Percentiles rank a stretch among this genome's conserved stretches.
phyloP scores from a whole-genome alignment of 2,329 filamentous ascomycete species.

The Colletotrichum orbiculare region DNA sequence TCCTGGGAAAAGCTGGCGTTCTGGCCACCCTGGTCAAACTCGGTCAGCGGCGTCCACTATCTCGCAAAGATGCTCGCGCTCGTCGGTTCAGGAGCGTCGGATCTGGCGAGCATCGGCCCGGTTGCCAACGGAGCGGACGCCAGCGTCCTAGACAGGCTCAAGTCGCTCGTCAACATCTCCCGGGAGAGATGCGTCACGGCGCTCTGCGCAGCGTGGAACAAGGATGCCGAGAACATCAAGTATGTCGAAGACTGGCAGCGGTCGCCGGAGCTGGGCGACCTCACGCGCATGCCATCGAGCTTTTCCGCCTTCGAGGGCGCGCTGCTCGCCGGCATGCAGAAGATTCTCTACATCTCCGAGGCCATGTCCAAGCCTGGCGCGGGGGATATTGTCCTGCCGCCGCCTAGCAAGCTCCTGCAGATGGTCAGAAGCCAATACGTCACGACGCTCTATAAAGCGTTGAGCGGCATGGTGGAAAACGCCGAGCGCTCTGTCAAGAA shows the following conservation, averaged over 20 bases:
- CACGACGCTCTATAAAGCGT: conserved; percentile 89
- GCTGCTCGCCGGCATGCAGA: conserved; percentile 88
- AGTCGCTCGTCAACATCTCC: conserved; percentile 78
- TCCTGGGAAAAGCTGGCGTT: conserved; percentile 95
- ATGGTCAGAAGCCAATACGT: conserved; percentile 94
- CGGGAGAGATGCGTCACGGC: conserved; percentile 88
- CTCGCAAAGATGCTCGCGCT: conserved; percentile 83
- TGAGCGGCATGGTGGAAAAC: conserved; percentile 97
- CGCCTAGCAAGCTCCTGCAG: conserved; percentile 86
- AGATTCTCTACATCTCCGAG: conserved; percentile 92
- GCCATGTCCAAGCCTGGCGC: conserved; percentile 80
- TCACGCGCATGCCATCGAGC: conserved; percentile 89
- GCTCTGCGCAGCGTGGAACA: conserved; percentile 90
- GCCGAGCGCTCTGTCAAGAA: conserved; percentile 80
- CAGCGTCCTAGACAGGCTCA: conserved; percentile 77
- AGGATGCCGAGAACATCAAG: conserved; percentile 92
- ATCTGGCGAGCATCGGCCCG: conserved; percentile 81
- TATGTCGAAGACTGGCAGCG: conserved; percentile 94
- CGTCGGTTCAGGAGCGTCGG: conserved; percentile 86
- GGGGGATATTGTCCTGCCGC: conserved; percentile 83
- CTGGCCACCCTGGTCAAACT: conserved; percentile 94
- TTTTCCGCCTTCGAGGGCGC: conserved; percentile 89
- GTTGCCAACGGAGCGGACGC: conserved; percentile 65
- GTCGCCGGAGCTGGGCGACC: conserved; percentile 81
- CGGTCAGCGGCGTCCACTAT: conserved; percentile 91